Base-by-base conservation (phyloP, 106 monocot genomes). In the Agapanthus africanus region DNA sequence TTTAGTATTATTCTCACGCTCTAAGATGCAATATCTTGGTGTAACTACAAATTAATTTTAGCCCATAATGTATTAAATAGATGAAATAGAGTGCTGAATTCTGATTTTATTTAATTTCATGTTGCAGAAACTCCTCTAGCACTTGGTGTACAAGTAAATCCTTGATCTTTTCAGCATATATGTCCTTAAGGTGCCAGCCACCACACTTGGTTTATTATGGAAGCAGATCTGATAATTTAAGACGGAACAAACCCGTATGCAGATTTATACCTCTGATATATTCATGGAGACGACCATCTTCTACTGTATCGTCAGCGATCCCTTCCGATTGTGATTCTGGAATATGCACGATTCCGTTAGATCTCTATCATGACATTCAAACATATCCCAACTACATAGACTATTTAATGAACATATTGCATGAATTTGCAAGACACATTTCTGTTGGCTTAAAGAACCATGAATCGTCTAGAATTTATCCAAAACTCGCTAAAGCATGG, bases 401-500 rank as follows among this genome's bases (percentile, higher is more conserved):
- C 56, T 40, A 41, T 41, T 32, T 67, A 13, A 40, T 30, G 4
- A 16, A 67, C 4, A 21, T 67, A 74, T 35, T 74, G 57, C 56
- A 67, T 59, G 74, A 74, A 59, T 56, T 31, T 15, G 74, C 74
- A n/a, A 67, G 18, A 13, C 33, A 13, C 9, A 27, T 67, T 40
- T 41, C 38, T 33, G 10, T 14, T 40, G 50, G 54, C 18, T 11
- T 74, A 54, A 35, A 67, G 49, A 39, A 52, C 28, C 66, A 74
- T 26, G 40, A 67, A 42, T 22, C 59, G 27, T 51, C 39, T 32
- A 56, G 15, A 42, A 67, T n/a, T 37, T 54, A 41, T 19, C 33
- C 40, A 25, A 66, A 67, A 40, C 67, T 74, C 7, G 7, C 67
- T 40, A 66, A 74, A 21, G 74, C 74, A 57, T 74, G 74, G 74